These are phyloP conservation scores for Iris pallida DNA, from an alignment of 116 monocot genomes.

Conservation along the genomic window DNA sequence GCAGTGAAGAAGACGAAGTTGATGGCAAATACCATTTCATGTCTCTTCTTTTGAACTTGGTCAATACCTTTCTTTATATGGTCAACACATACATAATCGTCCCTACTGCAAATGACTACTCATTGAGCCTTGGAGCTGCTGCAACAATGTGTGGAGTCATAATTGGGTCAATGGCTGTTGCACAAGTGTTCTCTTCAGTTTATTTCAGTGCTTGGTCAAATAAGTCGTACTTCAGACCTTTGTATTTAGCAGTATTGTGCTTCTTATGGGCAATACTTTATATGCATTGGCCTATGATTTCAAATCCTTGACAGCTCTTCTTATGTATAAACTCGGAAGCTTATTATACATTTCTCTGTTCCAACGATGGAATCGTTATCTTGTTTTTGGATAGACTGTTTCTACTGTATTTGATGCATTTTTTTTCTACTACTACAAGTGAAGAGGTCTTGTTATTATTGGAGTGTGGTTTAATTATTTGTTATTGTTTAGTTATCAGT, in stretches of 20 bases:
- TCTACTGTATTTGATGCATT: no score
- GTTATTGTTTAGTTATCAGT: no score
- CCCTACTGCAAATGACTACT: constrained; percentile 90
- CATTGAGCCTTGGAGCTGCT: constrained; percentile 84
- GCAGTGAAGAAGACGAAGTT: constrained; percentile 42
- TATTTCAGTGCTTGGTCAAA: constrained; percentile 98
- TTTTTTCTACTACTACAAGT: no score
- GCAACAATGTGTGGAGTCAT: constrained; percentile 85
- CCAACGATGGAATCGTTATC: no score
- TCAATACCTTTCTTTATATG: constrained; percentile 90
- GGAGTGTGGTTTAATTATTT: no score
- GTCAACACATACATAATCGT: constrained; percentile 95
- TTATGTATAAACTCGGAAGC: no score
- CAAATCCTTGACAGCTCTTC: no score
- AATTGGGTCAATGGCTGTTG: constrained; percentile 95
- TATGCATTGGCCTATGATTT: constrained; percentile 87
- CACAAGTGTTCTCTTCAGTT: constrained; percentile 80
- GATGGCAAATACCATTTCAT: constrained; percentile 63
- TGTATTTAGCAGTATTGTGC: constrained; percentile 79
- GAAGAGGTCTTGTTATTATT: no score
- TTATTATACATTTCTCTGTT: no score
- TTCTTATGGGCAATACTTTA: constrained; percentile 63
- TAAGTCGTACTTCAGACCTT: constrained; percentile 78
- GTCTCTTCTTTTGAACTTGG: constrained; percentile 85
- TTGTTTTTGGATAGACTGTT: no score